Evolutionary conservation across 768 basidiomycete genomes (phyloP).

Genomic region (Termitomyces sp.): DNA sequence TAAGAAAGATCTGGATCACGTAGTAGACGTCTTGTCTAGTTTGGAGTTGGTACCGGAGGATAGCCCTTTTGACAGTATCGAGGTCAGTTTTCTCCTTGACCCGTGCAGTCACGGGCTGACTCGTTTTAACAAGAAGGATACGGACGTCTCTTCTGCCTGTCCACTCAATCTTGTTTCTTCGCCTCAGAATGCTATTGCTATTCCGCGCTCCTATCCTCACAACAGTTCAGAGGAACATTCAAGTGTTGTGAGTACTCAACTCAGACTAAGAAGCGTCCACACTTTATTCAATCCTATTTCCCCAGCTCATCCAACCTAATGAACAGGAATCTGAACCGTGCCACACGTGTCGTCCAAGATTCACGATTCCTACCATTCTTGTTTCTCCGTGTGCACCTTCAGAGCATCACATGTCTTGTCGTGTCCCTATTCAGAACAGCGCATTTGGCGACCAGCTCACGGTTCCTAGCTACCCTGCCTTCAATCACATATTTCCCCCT

Average conservation of each 20-base stretch:
- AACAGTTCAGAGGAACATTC: neutral
- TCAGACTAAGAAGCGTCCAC: neutral
- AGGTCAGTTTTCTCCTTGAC: neutral
- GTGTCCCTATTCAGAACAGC: constrained; percentile 50
- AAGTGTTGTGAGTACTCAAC: neutral
- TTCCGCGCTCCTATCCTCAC: neutral
- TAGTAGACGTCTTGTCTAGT: neutral
- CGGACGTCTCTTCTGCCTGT: neutral
- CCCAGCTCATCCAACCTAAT: neutral
- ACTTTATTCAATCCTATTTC: neutral
- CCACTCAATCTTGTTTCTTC: neutral
- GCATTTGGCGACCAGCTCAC: constrained; percentile 46
- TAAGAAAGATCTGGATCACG: neutral
- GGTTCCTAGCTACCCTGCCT: constrained; percentile 41
- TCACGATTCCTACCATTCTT: constrained; percentile 43
- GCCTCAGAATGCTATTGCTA: neutral
- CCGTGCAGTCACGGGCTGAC: neutral
- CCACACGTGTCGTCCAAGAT: constrained; percentile 21
- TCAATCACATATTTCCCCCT: constrained; percentile 46
- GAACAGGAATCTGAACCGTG: constrained; percentile 12
- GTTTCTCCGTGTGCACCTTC: constrained; percentile 43
- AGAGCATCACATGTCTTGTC: constrained; percentile 34
- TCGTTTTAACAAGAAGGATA: neutral
- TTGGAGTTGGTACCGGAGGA: neutral
- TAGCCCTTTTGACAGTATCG: neutral